Conservation (phyloP, 1,139 yeast genomes). For the Blastobotrys elegans region DNA sequence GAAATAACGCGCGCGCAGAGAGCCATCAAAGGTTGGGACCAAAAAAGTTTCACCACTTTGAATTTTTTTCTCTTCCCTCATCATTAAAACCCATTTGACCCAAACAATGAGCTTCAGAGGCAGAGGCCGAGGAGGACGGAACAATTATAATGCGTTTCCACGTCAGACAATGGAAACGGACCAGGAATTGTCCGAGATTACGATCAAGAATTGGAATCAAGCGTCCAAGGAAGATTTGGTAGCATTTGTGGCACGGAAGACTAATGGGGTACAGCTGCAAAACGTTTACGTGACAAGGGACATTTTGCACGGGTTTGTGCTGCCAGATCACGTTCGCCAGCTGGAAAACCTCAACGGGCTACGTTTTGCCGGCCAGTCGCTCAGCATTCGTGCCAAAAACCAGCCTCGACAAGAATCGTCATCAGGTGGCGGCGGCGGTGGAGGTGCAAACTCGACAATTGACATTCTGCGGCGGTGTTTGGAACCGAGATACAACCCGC, state of each 20-base stretch:
- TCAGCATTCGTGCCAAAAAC: constrained; percentile 33
- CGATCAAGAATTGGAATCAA: constrained; percentile 78
- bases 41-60: neutral
- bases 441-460: constrained; percentile 6
- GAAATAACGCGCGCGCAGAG: neutral
- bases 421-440: neutral
- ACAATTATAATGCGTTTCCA: constrained; percentile 10
- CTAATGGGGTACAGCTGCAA: constrained; percentile 50
- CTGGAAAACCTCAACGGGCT: constrained; percentile 67
- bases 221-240: constrained; percentile 58
- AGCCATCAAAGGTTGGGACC: neutral
- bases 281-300: constrained; percentile 44
- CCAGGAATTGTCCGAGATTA: constrained; percentile 43
- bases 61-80: neutral
- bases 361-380: constrained; percentile 69
- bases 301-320: constrained; percentile 53
- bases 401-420: constrained; percentile 9
- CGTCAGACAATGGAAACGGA: constrained; percentile 9
- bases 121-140: constrained; percentile 10
- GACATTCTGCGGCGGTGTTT: constrained; percentile 51
- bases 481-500: constrained; percentile 60
- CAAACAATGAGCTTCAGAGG: constrained; percentile 11
- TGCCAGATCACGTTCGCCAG: constrained; percentile 52
- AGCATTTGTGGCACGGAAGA: constrained; percentile 63
- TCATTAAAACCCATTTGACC: neutral